Percentiles rank a stretch among this genome's conserved stretches.
Conservation (phyloP, 2,329 filamentous ascomycete genomes). For the Eutypella sp. region DNA sequence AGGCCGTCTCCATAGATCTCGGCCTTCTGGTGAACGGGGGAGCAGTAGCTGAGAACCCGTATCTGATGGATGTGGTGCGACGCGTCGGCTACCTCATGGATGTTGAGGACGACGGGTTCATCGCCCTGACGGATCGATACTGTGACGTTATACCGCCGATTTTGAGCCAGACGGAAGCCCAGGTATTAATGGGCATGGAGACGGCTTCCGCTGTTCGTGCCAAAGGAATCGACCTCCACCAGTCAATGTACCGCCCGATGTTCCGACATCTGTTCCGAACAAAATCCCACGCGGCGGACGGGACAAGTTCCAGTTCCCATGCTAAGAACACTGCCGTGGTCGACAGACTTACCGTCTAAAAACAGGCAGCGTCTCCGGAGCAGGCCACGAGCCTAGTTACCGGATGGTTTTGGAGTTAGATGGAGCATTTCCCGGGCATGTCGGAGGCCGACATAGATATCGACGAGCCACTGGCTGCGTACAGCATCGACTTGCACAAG, state of each 20-base stretch:
- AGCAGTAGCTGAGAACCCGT: neutral
- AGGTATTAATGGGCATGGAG: conserved; percentile 6
- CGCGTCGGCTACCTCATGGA: conserved; percentile 7
- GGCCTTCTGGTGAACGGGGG: neutral
- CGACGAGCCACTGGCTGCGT: neutral
- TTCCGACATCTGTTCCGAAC: conserved; percentile 7
- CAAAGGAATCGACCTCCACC: conserved; percentile 8
- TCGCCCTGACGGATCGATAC: conserved; percentile 6
- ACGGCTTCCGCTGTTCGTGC: neutral
- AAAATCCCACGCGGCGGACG: neutral
- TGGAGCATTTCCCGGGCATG: neutral
- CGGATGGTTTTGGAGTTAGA: neutral
- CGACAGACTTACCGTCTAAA: conserved; percentile 21
- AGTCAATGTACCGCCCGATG: conserved; percentile 3
- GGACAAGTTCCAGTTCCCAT: no score
- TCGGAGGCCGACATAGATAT: neutral
- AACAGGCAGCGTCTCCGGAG: conserved; percentile 35
- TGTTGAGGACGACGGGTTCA: conserved; percentile 1
- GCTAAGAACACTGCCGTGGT: conserved; percentile 43
- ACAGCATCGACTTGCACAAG: neutral
- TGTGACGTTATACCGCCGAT: conserved; percentile 5
- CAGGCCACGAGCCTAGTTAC: conserved; percentile 56
- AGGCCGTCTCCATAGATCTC: neutral
- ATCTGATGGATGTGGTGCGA: conserved; percentile 1
- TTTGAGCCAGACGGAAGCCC: neutral